Conservation (phyloP, 257 asterid genomes). For the Salvia miltiorrhiza region DNA sequence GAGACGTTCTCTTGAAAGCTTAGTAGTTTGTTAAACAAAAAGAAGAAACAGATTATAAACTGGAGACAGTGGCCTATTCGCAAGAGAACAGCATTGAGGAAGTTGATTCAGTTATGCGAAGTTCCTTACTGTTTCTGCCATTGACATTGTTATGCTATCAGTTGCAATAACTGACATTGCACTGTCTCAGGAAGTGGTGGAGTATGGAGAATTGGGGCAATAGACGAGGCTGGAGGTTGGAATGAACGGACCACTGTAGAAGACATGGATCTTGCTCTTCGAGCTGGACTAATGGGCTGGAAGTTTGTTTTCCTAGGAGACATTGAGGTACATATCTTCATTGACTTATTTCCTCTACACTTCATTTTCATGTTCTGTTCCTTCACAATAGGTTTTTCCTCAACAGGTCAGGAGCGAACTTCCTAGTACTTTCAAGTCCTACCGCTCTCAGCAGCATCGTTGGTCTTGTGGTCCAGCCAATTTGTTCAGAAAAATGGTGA, state of each 20-base stretch:
- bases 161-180: background rate
- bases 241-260: conserved; percentile 48
- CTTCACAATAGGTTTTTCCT: background rate
- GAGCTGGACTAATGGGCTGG: conserved; percentile 52
- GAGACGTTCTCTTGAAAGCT: background rate
- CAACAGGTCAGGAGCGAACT: conserved; percentile 70
- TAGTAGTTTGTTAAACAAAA: background rate
- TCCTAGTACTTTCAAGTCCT: conserved; percentile 69
- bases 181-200: conserved; percentile 45
- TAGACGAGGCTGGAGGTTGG: conserved; percentile 48
- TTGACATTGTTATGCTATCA: background rate
- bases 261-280: conserved; percentile 53
- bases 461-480: conserved; percentile 89
- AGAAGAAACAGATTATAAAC: background rate
- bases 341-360: background rate
- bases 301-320: conserved; percentile 41
- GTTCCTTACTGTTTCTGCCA: background rate
- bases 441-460: conserved; percentile 70
- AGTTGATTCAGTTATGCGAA: background rate
- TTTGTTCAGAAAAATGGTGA: conserved; percentile 59
- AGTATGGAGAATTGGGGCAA: conserved; percentile 43
- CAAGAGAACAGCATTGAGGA: too few species aligned
- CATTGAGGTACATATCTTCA: conserved; percentile 14
- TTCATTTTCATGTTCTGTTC: background rate
- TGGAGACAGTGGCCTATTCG: too few species aligned